Conservation (phyloP, 805 yeast species). For the Metschnikowia gelsemii region DNA sequence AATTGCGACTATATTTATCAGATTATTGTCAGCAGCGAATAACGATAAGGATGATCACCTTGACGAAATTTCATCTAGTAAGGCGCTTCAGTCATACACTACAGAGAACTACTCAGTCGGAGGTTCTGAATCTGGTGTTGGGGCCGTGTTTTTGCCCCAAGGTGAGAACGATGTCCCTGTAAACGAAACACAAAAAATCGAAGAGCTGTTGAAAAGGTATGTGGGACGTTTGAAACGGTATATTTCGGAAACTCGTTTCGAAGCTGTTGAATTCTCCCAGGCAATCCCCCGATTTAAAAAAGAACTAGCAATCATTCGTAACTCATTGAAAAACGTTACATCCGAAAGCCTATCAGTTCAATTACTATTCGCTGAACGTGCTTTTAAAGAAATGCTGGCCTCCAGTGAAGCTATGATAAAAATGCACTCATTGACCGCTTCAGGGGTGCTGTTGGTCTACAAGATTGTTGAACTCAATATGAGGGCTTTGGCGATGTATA, state of each 20-base stretch:
- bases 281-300: not conserved
- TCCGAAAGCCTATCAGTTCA: too few species aligned
- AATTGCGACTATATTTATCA: too few species aligned
- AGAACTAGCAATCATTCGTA: too few species aligned
- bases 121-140: not conserved
- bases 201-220: constrained; percentile 1
- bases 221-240: constrained; percentile 1
- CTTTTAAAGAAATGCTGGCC: constrained; percentile 1
- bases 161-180: not conserved
- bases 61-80: too few species aligned
- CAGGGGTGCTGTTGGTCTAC: not conserved
- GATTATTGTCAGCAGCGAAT: too few species aligned
- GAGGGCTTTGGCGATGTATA: not conserved
- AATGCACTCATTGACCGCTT: too few species aligned
- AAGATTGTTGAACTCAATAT: constrained; percentile 5
- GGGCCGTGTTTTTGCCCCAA: not conserved
- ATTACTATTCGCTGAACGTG: not conserved
- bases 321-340: too few species aligned
- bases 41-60: too few species aligned
- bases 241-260: not conserved
- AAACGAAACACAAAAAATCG: not conserved
- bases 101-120: too few species aligned
- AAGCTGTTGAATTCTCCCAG: not conserved
- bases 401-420: too few species aligned
- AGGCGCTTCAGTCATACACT: not conserved